Percentiles rank a stretch among this genome's conserved stretches.
These are phyloP conservation scores for Penicillium janthinellum DNA, from an alignment of 2,329 filamentous ascomycete genomes.

Conservation along the genomic window DNA sequence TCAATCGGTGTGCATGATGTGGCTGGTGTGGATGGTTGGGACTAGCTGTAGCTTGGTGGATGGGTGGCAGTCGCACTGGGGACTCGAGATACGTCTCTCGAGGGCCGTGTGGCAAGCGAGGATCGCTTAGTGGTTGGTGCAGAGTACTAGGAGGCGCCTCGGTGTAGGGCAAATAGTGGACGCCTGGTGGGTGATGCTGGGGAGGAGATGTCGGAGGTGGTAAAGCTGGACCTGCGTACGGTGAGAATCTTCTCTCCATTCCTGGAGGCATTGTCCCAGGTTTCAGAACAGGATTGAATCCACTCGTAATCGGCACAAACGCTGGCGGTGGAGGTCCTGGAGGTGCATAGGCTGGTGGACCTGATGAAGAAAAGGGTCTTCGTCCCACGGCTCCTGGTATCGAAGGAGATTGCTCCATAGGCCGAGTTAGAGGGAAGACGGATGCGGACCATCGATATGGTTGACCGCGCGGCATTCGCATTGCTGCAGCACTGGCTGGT, in stretches of 20 bases:
- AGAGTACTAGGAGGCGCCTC: slow-evolving; percentile 27
- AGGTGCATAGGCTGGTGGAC: slow-evolving; percentile 28
- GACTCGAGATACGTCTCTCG: slow-evolving; percentile 37
- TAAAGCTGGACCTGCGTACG: slow-evolving; percentile 33
- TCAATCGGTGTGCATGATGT: slow-evolving; percentile 35
- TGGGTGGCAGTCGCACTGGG: slow-evolving; percentile 41
- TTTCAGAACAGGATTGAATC: slow-evolving; percentile 31
- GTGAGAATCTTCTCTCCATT: slow-evolving; percentile 29
- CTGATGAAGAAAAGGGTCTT: slow-evolving; percentile 39
- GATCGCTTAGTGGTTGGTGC: slow-evolving; percentile 31
- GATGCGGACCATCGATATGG: slow-evolving; percentile 38
- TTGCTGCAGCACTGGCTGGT: slow-evolving; percentile 21
- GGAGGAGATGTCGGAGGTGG: slow-evolving; percentile 37
- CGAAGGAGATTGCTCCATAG: slow-evolving; percentile 30
- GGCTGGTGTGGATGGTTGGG: slow-evolving; percentile 22
- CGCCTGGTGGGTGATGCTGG: slow-evolving; percentile 32
- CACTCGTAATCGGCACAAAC: slow-evolving; percentile 30
- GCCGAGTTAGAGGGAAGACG: slow-evolving; percentile 32
- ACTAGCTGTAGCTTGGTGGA: slow-evolving; percentile 36
- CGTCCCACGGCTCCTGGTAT: slow-evolving; percentile 30
- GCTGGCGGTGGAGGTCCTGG: slow-evolving; percentile 29
- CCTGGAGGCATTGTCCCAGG: slow-evolving; percentile 22
- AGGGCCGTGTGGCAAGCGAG: slow-evolving; percentile 26
- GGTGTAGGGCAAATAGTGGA: slow-evolving; percentile 32
- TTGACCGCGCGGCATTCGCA: slow-evolving; percentile 27